A percentile compares a stretch with the other conserved stretches of the same genome.
Conservation (phyloP, 306 rosid genomes). For the Fragaria vesca region DNA sequence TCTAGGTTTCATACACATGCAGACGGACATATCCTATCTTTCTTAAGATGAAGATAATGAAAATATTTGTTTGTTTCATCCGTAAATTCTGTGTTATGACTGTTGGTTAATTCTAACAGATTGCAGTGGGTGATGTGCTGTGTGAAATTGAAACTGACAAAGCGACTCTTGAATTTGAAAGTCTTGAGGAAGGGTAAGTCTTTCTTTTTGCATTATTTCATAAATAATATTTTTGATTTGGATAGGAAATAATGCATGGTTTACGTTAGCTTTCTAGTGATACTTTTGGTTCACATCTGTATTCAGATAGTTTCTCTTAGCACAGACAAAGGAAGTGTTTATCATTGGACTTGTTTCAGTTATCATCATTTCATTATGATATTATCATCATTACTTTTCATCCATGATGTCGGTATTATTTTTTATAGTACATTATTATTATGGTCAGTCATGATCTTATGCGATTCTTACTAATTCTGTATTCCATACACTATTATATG, state of each 20-base stretch:
- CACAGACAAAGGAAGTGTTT: neutral
- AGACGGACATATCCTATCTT: constrained; percentile 9
- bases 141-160: constrained; percentile 98
- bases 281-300: constrained; percentile 7
- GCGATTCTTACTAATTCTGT: constrained; percentile 20
- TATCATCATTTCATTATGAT: neutral
- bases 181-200: constrained; percentile 95
- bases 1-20: constrained; percentile 20
- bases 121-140: constrained; percentile 84
- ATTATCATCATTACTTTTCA: neutral
- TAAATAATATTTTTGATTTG: neutral
- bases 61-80: constrained; percentile 20
- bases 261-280: neutral
- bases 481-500: neutral
- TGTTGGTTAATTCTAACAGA: constrained; percentile 52
- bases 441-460: neutral
- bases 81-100: constrained; percentile 30
- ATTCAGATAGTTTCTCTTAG: constrained; percentile 5
- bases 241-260: neutral
- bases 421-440: neutral
- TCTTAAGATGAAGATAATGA: constrained; percentile 9
- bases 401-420: neutral
- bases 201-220: neutral
- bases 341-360: neutral
- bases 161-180: constrained; percentile 93